phyloP scores from a whole-genome alignment of 202 grass and related monocot genomes.

The Setaria italica region DNA sequence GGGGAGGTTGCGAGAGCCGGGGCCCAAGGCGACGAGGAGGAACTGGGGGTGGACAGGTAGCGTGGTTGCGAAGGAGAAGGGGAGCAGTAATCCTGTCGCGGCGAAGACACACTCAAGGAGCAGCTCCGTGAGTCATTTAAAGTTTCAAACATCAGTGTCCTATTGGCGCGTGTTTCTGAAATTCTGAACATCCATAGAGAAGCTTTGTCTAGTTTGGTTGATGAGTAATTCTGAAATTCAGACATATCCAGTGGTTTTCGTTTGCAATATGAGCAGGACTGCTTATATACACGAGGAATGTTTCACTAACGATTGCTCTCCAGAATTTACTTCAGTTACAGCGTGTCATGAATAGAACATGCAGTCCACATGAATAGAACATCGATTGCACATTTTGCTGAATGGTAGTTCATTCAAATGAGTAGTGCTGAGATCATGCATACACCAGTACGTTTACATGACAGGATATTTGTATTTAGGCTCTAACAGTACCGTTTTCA shows the following conservation, averaged over 20 bases:
- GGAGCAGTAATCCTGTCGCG: neutral
- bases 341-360: neutral
- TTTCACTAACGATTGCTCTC: neutral
- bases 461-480: neutral
- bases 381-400: neutral
- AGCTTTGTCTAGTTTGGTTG: neutral
- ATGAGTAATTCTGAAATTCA: neutral
- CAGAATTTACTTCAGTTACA: neutral
- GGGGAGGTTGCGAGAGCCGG: constrained; percentile 34
- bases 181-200: neutral
- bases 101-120: constrained; percentile 48
- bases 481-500: neutral
- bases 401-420: neutral
- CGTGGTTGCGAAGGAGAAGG: constrained; percentile 13
- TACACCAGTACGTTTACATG: neutral
- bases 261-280: neutral
- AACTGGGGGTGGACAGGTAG: constrained; percentile 50
- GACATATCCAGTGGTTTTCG: neutral
- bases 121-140: constrained; percentile 57
- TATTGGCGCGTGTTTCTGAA: neutral
- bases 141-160: neutral
- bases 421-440: neutral
- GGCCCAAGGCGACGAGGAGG: constrained; percentile 58
- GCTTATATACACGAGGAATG: neutral
- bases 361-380: neutral